A percentile compares a stretch with the other conserved stretches of the same genome.
Conservation (phyloP, 306 rosid species). For the Lathyrus aphaca region DNA sequence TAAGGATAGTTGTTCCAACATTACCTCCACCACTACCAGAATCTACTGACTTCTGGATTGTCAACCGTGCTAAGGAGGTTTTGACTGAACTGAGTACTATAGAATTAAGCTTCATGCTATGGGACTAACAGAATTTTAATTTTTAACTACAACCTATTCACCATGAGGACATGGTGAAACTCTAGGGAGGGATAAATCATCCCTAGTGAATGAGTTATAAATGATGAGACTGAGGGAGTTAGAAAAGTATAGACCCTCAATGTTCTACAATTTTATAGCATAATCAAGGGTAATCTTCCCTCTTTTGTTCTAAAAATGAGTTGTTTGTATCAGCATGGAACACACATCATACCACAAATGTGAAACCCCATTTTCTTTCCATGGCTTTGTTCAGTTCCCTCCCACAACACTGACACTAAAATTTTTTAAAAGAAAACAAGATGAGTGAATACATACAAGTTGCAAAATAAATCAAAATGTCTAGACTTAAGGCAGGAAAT, state of each 20-base stretch:
- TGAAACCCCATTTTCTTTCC: constrained; percentile 3
- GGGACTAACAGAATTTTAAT: neutral
- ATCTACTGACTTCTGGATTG: neutral
- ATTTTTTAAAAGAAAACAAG: neutral
- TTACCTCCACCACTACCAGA: neutral
- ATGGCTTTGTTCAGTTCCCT: neutral
- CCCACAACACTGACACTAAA: neutral
- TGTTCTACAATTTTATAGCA: neutral
- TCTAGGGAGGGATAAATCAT: neutral
- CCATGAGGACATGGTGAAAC: neutral
- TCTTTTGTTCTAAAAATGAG: neutral
- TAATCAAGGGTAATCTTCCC: neutral
- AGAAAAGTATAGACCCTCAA: no score
- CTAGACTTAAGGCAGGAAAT: neutral
- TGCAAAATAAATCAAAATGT: neutral
- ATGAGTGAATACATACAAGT: neutral
- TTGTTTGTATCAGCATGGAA: neutral
- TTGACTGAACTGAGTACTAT: neutral
- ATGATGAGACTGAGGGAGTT: no score
- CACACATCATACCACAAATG: neutral
- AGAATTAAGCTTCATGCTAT: neutral
- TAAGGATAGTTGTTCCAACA: neutral
- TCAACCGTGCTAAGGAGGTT: neutral
- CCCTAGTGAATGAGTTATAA: neutral
- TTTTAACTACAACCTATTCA: neutral